phyloP scores from a whole-genome alignment of 108 stramenopile genomes.

The Skeletonema marinoi region DNA sequence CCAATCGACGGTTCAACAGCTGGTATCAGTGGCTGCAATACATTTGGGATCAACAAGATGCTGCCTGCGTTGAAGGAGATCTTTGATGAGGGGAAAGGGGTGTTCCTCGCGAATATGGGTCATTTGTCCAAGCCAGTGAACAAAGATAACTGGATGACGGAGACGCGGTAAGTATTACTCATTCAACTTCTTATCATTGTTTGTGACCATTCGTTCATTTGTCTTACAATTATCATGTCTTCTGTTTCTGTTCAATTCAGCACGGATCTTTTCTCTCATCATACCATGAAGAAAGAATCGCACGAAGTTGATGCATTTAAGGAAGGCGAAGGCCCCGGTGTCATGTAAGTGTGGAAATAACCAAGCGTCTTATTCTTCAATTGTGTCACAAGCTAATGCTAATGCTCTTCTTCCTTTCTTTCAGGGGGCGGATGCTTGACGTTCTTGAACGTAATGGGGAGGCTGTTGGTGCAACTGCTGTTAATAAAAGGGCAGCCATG shows the following conservation, averaged over 20 bases:
- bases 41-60: slow-evolving; percentile 51
- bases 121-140: slow-evolving; percentile 47
- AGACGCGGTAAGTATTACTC: slow-evolving; percentile 12
- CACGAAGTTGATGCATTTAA: slow-evolving; percentile 44
- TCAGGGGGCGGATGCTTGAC: slow-evolving; percentile 40
- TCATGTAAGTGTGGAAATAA: slow-evolving; percentile 11
- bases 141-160: slow-evolving; percentile 39
- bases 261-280: slow-evolving; percentile 42
- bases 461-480: slow-evolving; percentile 32
- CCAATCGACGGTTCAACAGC: slow-evolving; percentile 42
- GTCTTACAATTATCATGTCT: background rate
- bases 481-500: slow-evolving; percentile 21
- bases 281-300: slow-evolving; percentile 29
- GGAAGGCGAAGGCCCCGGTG: slow-evolving; percentile 41
- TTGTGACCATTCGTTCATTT: background rate
- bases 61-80: slow-evolving; percentile 33
- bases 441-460: slow-evolving; percentile 36
- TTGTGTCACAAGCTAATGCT: background rate
- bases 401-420: background rate
- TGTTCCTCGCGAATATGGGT: slow-evolving; percentile 50
- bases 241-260: background rate
- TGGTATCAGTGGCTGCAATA: slow-evolving; percentile 38
- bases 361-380: background rate
- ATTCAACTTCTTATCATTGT: background rate
- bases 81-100: slow-evolving; percentile 49